phyloP scores from a whole-genome alignment of 2,329 filamentous ascomycete genomes.

The Beauveria rudraprayagi region DNA sequence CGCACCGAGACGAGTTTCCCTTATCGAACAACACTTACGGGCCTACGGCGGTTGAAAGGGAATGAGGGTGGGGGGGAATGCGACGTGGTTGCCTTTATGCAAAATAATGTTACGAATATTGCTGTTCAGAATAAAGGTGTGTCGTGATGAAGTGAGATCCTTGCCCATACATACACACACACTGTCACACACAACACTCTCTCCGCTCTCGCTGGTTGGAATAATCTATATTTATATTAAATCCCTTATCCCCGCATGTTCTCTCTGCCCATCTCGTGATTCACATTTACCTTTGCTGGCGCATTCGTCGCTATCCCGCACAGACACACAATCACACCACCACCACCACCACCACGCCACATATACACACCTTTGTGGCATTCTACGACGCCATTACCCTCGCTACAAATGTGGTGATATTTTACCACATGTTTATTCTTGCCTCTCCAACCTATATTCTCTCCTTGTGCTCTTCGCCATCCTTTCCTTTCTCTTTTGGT shows the following conservation, averaged over 20 bases:
- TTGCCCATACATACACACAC: background rate
- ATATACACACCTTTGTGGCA: background rate
- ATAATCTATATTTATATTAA: background rate
- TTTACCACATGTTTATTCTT: background rate
- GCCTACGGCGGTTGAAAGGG: background rate
- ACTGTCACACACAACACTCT: background rate
- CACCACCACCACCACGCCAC: background rate
- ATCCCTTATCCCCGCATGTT: background rate
- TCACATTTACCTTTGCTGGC: background rate
- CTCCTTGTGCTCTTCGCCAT: background rate
- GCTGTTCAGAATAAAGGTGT: background rate
- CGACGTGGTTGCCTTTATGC: background rate
- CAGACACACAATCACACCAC: background rate
- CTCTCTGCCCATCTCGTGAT: background rate
- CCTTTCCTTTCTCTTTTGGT: background rate
- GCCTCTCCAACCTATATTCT: background rate
- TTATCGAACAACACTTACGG: background rate
- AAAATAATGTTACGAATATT: background rate
- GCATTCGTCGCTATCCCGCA: background rate
- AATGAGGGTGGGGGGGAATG: background rate
- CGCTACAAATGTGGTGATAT: background rate
- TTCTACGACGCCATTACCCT: background rate
- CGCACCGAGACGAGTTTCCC: background rate
- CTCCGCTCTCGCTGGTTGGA: background rate
- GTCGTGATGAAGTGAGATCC: background rate